A percentile compares a stretch with the other conserved stretches of the same genome.
phyloP scores from a whole-genome alignment of 495 filamentous ascomycete genomes.

The Aspergillus biplanus region DNA sequence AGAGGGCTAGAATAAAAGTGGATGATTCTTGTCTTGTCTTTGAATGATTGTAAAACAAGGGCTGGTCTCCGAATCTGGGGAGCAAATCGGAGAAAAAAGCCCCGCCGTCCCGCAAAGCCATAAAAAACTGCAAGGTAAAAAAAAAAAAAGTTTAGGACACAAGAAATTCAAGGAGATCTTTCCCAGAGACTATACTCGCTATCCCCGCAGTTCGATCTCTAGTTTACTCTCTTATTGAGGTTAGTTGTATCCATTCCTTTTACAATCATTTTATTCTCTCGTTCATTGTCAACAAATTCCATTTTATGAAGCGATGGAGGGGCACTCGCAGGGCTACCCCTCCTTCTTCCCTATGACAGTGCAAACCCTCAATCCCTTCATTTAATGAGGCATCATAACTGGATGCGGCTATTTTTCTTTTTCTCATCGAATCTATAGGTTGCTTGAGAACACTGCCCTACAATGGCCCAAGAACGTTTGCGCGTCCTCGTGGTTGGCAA shows the following conservation, averaged over 20 bases:
- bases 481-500: conserved; percentile 85
- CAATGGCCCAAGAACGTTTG: conserved; percentile 51
- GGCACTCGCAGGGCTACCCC: conserved; percentile 7
- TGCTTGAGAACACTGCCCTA: conserved; percentile 39
- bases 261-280: conserved; percentile 8
- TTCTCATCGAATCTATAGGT: conserved; percentile 15
- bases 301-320: conserved; percentile 8
- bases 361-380: neutral
- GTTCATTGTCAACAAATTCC: neutral
- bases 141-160: conserved; percentile 8
- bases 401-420: neutral
- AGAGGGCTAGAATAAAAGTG: neutral
- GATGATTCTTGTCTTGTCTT: neutral
- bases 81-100: conserved; percentile 22
- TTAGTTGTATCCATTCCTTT: conserved; percentile 1
- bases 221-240: conserved; percentile 30
- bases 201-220: conserved; percentile 35
- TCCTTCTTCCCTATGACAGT: neutral
- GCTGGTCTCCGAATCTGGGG: conserved; percentile 21
- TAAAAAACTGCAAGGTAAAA: conserved; percentile 19
- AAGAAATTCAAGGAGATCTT: neutral
- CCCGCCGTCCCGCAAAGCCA: conserved; percentile 22
- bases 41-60: neutral
- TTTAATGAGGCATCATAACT: neutral
- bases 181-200: conserved; percentile 10